phyloP scores from a whole-genome alignment of 345 rosid species.

The Linum usitatissimum region DNA sequence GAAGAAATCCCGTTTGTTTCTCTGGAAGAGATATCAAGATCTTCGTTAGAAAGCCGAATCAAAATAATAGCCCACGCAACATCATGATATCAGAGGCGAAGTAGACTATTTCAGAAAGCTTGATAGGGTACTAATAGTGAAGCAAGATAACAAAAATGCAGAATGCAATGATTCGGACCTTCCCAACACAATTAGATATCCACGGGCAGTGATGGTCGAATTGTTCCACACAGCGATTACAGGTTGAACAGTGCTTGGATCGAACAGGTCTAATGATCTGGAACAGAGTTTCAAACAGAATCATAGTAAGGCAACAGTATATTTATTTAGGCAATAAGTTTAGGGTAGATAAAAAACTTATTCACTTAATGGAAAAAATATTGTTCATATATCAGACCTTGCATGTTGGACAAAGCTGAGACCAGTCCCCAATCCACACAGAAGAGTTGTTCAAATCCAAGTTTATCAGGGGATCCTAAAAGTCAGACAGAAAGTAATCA shows the following conservation, averaged over 20 bases:
- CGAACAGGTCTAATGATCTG: conserved; percentile 96
- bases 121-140: too few species aligned
- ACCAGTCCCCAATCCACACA: conserved; percentile 81
- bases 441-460: conserved; percentile 60
- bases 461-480: conserved; percentile 67
- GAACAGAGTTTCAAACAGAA: conserved; percentile 5
- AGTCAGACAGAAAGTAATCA: conserved; percentile 3
- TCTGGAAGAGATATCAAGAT: conserved; percentile 32
- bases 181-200: conserved; percentile 98
- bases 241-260: conserved; percentile 83
- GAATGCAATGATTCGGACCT: conserved; percentile 34
- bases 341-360: background rate
- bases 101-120: background rate
- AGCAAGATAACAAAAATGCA: too few species aligned
- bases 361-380: background rate
- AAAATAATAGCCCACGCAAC: too few species aligned
- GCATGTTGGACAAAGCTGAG: conserved; percentile 99
- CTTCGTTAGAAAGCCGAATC: background rate
- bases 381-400: conserved; percentile 44
- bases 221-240: conserved; percentile 85
- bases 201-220: conserved; percentile 99
- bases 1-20: conserved; percentile 85
- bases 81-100: too few species aligned
- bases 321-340: background rate
- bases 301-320: background rate